A percentile compares a stretch with the other conserved stretches of the same genome.
phyloP scores from a whole-genome alignment of 2,329 filamentous ascomycete species.

The Pseudopyrenochaeta lycopersici region DNA sequence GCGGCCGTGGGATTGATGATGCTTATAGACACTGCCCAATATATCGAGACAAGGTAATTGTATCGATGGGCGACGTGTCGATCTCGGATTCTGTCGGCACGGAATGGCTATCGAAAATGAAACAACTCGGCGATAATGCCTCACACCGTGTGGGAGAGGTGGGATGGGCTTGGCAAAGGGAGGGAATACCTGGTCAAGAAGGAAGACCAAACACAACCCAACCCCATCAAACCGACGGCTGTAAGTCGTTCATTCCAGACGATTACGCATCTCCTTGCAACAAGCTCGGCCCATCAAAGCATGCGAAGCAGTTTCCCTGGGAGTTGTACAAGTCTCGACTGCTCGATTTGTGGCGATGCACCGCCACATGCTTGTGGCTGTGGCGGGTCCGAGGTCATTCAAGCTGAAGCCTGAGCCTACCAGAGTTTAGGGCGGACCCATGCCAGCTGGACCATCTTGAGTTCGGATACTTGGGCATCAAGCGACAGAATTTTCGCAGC shows the following conservation, averaged over 20 bases:
- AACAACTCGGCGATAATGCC: slow-evolving; percentile 2
- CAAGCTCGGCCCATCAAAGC: too few species aligned
- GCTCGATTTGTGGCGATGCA: too few species aligned
- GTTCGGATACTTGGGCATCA: slow-evolving; percentile 31
- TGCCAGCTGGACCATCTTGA: slow-evolving; percentile 6
- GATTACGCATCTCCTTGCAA: too few species aligned
- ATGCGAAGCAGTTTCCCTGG: too few species aligned
- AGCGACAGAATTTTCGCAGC: slow-evolving; percentile 24
- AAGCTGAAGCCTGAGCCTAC: not conserved
- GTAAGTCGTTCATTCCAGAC: too few species aligned
- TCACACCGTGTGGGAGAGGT: slow-evolving; percentile 5
- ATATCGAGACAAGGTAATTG: too few species aligned
- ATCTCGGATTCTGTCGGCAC: not conserved
- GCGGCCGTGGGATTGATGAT: not conserved
- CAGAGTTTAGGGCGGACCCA: not conserved
- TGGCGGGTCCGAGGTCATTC: not conserved
- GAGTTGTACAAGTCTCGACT: too few species aligned
- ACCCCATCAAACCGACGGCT: not conserved
- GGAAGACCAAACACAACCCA: not conserved
- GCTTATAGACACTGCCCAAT: not conserved
- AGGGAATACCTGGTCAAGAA: not conserved
- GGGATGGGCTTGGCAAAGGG: not conserved
- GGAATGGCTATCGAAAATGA: not conserved
- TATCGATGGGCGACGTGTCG: not conserved
- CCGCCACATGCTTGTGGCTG: too few species aligned